Percentiles rank a stretch among this genome's conserved stretches.
Evolutionary conservation across 2,329 filamentous ascomycete genomes (phyloP).

Genomic region (Fusarium sp.): DNA sequence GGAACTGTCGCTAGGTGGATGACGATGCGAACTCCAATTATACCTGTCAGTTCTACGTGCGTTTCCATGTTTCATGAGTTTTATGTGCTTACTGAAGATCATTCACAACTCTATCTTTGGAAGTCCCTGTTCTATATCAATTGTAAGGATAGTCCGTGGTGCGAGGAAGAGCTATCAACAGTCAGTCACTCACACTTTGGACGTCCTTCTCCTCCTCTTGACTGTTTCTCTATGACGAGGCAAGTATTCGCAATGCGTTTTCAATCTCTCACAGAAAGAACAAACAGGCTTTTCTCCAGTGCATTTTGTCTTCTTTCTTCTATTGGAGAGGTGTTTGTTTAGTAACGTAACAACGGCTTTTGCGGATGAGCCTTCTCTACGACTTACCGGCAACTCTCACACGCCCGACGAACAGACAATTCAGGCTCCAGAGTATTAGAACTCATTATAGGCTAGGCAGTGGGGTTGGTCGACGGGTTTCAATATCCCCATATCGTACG

Average conservation of each 20-base stretch:
- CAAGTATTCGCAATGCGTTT: slow-evolving; percentile 33
- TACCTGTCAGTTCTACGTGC: not conserved
- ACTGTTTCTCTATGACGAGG: slow-evolving; percentile 26
- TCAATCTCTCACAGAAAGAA: slow-evolving; percentile 36
- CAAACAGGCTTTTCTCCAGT: slow-evolving; percentile 35
- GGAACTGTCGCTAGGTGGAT: slow-evolving; percentile 17
- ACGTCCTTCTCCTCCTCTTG: slow-evolving; percentile 20
- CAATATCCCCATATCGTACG: not conserved
- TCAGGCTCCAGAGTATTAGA: slow-evolving; percentile 2
- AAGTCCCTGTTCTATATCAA: not conserved
- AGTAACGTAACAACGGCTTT: not conserved
- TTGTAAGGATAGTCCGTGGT: not conserved
- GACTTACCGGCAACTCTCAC: slow-evolving; percentile 34
- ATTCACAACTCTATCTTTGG: slow-evolving; percentile 5
- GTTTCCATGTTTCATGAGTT: fast-evolving
- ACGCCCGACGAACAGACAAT: slow-evolving; percentile 24
- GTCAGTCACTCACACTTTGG: slow-evolving; percentile 17
- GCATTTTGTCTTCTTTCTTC: slow-evolving; percentile 42
- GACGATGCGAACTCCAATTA: slow-evolving; percentile 2
- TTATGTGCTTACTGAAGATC: slow-evolving; percentile 13
- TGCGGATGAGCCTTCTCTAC: not conserved
- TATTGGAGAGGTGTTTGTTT: not conserved
- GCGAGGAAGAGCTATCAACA: not conserved
- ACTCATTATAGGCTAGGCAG: slow-evolving; percentile 11
- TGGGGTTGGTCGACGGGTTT: not conserved